Evolutionary conservation across 2,329 filamentous ascomycete genomes (phyloP).

Genomic region (Clarireedia hainanense): DNA sequence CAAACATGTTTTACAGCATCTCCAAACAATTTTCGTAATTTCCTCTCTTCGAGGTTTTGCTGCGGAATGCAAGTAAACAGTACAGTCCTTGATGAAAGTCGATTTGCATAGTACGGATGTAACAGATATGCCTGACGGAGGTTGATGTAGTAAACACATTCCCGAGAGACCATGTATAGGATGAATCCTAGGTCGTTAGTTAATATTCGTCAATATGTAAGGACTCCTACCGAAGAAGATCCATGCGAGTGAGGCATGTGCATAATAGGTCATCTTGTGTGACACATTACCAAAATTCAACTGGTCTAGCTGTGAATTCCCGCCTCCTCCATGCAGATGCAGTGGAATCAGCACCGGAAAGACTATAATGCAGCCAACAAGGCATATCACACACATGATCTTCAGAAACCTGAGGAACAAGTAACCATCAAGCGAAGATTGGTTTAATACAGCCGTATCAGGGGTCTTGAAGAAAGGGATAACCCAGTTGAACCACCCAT

Average conservation of each 20-base stretch:
- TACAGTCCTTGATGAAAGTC: constrained; percentile 59
- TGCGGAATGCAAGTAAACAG: constrained; percentile 59
- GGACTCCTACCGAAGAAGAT: constrained; percentile 43
- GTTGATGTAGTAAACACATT: constrained; percentile 61
- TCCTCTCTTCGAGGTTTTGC: constrained; percentile 49
- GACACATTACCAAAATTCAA: constrained; percentile 53
- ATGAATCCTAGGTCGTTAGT: constrained; percentile 40
- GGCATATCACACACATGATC: constrained; percentile 49
- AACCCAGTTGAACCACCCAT: constrained; percentile 31
- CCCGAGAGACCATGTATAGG: constrained; percentile 58
- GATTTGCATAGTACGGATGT: constrained; percentile 55
- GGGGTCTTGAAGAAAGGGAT: constrained; percentile 28
- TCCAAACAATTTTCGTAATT: constrained; percentile 52
- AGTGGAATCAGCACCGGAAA: constrained; percentile 59
- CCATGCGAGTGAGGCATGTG: constrained; percentile 54
- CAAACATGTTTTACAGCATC: constrained; percentile 55
- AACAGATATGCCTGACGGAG: constrained; percentile 61
- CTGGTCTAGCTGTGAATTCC: constrained; percentile 46
- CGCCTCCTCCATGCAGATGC: constrained; percentile 52
- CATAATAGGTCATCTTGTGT: constrained; percentile 42
- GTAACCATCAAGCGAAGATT: constrained; percentile 59
- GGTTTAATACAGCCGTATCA: constrained; percentile 43
- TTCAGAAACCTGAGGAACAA: constrained; percentile 59
- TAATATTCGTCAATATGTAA: not conserved
- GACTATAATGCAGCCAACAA: constrained; percentile 53